A percentile compares a stretch with the other conserved stretches of the same genome.
phyloP scores from a whole-genome alignment of 768 basidiomycete species.

The Agaricus blazei region DNA sequence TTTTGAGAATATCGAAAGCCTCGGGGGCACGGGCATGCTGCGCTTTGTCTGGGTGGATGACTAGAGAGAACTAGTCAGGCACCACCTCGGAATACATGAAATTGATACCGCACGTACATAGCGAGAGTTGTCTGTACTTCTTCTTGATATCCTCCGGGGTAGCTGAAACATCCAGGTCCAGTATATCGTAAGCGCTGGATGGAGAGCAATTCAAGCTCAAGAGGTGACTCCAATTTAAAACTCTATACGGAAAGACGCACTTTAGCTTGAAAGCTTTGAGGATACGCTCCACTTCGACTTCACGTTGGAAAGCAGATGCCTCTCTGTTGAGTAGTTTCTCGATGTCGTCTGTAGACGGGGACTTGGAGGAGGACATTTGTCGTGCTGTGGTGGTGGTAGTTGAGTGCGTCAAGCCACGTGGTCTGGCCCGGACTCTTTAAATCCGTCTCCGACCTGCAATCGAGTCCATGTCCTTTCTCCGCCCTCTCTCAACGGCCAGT shows the following conservation, averaged over 20 bases:
- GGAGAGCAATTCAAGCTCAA: not conserved
- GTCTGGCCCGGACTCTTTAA: not conserved
- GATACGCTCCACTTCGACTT: constrained; percentile 88
- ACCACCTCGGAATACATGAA: not conserved
- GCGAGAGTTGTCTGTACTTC: constrained; percentile 79
- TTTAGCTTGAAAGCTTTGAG: constrained; percentile 95
- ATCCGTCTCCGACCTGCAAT: not conserved
- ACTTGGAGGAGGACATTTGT: constrained; percentile 10
- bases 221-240: too few relatives aligned
- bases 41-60: constrained; percentile 99
- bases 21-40: constrained; percentile 83
- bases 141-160: constrained; percentile 85
- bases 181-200: constrained; percentile 85
- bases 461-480: constrained; percentile 13
- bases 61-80: constrained; percentile 31
- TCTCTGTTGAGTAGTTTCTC: constrained; percentile 77
- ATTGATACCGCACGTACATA: constrained; percentile 49
- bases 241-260: constrained; percentile 37
- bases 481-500: constrained; percentile 7
- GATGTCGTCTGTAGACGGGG: constrained; percentile 49
- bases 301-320: constrained; percentile 81
- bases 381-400: not conserved
- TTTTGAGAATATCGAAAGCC: constrained; percentile 91
- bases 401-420: constrained; percentile 5
- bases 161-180: constrained; percentile 70